A percentile compares a stretch with the other conserved stretches of the same genome.
Evolutionary conservation across 495 filamentous ascomycete genomes (phyloP).

Genomic region (Tetracladium marchalianum): DNA sequence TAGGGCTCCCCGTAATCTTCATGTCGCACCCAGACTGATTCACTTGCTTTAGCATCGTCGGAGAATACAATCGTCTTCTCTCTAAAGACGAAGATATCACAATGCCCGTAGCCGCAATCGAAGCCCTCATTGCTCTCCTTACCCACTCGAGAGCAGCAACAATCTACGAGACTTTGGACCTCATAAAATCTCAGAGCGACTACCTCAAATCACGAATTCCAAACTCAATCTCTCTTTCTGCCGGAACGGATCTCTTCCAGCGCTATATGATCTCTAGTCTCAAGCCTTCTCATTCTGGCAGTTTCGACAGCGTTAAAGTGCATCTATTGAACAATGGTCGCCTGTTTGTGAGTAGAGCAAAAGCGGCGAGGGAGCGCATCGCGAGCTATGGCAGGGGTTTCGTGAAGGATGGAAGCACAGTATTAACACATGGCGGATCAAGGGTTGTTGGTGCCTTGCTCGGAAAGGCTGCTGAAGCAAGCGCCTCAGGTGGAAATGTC

Average conservation of each 20-base stretch:
- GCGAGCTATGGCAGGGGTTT: slow-evolving; percentile 68
- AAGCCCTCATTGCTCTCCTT: slow-evolving; percentile 79
- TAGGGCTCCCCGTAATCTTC: neutral
- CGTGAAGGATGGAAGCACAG: slow-evolving; percentile 62
- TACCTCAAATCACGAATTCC: slow-evolving; percentile 64
- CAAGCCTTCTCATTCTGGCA: slow-evolving; percentile 28
- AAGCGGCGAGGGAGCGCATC: slow-evolving; percentile 72
- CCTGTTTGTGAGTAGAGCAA: slow-evolving; percentile 79
- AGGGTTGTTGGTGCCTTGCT: slow-evolving; percentile 74
- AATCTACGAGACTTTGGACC: slow-evolving; percentile 84
- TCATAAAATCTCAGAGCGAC: slow-evolving; percentile 63
- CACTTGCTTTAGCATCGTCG: slow-evolving; percentile 37
- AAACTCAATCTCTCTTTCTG: slow-evolving; percentile 84
- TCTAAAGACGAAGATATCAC: slow-evolving; percentile 69
- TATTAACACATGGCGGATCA: slow-evolving; percentile 82
- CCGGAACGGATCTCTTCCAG: slow-evolving; percentile 93
- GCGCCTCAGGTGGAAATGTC: slow-evolving; percentile 40
- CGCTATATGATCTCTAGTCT: slow-evolving; percentile 74
- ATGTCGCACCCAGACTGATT: slow-evolving; percentile 6
- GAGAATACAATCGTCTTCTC: slow-evolving; percentile 40
- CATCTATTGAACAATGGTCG: slow-evolving; percentile 77
- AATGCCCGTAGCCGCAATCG: slow-evolving; percentile 93
- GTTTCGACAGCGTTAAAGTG: slow-evolving; percentile 72
- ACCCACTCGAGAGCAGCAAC: slow-evolving; percentile 67
- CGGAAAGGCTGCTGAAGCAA: slow-evolving; percentile 56